Conservation (phyloP, 1,284 basidiomycete species). For the Boletus putidus region DNA sequence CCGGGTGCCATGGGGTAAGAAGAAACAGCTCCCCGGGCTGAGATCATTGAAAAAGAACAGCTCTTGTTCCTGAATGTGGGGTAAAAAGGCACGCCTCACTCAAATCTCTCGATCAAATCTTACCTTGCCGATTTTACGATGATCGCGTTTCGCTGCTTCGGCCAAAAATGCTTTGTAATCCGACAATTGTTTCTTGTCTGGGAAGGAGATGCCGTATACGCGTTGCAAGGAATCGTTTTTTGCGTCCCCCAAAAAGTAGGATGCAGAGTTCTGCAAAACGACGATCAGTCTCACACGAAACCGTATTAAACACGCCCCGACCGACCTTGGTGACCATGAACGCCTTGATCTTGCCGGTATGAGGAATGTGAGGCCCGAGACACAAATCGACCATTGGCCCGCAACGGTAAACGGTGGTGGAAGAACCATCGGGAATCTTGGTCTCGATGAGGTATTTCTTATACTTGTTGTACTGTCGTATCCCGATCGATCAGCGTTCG, state of each 20-base stretch:
- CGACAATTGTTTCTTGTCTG: slow-evolving; percentile 92
- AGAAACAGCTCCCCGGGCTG: slow-evolving; percentile 95
- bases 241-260: slow-evolving; percentile 96
- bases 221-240: slow-evolving; percentile 96
- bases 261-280: slow-evolving; percentile 81
- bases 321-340: slow-evolving; percentile 90
- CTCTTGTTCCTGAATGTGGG: slow-evolving; percentile 77
- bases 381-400: slow-evolving; percentile 99
- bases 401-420: slow-evolving; percentile 98
- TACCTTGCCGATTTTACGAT: slow-evolving; percentile 90
- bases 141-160: slow-evolving; percentile 97
- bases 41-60: slow-evolving; percentile 99
- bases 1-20: slow-evolving; percentile 94
- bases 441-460: slow-evolving; percentile 95
- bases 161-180: slow-evolving; percentile 97
- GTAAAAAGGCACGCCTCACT: slow-evolving; percentile 6
- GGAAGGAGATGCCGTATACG: slow-evolving; percentile 99
- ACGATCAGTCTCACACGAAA: neutral
- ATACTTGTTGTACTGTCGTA: slow-evolving; percentile 93
- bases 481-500: slow-evolving; percentile 12
- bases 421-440: slow-evolving; percentile 96
- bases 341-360: slow-evolving; percentile 97
- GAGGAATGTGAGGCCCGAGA: slow-evolving; percentile 95
- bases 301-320: neutral
- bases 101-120: slow-evolving; percentile 16